Evolutionary conservation across 805 yeast genomes (phyloP).

Genomic region (Candida nemodendra): DNA sequence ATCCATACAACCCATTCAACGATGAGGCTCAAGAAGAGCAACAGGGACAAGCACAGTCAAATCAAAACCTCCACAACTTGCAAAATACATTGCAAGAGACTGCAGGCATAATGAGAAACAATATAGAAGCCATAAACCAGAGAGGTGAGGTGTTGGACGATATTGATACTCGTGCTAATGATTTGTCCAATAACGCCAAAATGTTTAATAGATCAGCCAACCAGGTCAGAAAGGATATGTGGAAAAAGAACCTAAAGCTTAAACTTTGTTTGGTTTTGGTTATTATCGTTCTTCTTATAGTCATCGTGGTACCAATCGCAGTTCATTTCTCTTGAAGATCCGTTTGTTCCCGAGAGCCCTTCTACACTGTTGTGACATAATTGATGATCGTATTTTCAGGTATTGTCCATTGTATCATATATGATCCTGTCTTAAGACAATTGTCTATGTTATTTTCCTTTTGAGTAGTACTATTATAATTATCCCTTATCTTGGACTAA

Average conservation of each 20-base stretch:
- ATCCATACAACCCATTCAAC: slow-evolving; percentile 34
- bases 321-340: no score
- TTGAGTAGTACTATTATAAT: no score
- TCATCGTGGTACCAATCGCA: slow-evolving; percentile 88
- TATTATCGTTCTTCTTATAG: slow-evolving; percentile 76
- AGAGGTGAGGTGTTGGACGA: slow-evolving; percentile 92
- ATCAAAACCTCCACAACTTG: slow-evolving; percentile 28
- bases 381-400: no score
- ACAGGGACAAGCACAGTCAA: slow-evolving; percentile 15
- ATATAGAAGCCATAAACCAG: slow-evolving; percentile 92
- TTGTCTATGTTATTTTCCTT: no score
- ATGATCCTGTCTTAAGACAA: no score
- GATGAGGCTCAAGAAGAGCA: slow-evolving; percentile 31
- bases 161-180: slow-evolving; percentile 90
- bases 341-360: no score
- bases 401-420: no score
- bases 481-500: no score
- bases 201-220: slow-evolving; percentile 96
- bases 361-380: no score
- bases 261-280: slow-evolving; percentile 84
- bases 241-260: slow-evolving; percentile 98
- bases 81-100: slow-evolving; percentile 57
- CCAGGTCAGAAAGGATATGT: slow-evolving; percentile 96
- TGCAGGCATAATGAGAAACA: slow-evolving; percentile 96
- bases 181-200: slow-evolving; percentile 86